Conservation (phyloP, 306 rosid species). For the Mimosa bimucronata region DNA sequence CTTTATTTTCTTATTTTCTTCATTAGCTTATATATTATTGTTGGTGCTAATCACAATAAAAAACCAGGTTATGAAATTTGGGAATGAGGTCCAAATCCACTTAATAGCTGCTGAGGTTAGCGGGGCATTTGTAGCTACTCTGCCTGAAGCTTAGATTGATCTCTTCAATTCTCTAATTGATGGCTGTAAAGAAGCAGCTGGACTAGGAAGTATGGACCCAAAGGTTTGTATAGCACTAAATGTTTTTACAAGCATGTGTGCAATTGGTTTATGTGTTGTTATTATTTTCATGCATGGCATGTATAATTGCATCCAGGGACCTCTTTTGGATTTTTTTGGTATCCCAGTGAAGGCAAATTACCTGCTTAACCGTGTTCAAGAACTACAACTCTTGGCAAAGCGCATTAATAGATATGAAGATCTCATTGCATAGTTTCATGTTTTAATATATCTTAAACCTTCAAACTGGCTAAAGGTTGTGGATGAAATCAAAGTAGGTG, state of each 20-base stretch:
- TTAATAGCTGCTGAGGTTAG: constrained; percentile 83
- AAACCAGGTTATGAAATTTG: constrained; percentile 86
- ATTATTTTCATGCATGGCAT: constrained; percentile 29
- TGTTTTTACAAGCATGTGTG: constrained; percentile 19
- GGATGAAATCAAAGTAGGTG: constrained; percentile 99
- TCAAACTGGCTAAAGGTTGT: constrained; percentile 99
- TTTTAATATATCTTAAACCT: constrained; percentile 81
- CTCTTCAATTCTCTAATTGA: constrained; percentile 82
- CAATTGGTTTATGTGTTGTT: constrained; percentile 29
- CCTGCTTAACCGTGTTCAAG: constrained; percentile 84
- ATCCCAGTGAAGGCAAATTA: constrained; percentile 94
- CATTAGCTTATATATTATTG: constrained; percentile 18
- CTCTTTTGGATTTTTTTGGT: constrained; percentile 94
- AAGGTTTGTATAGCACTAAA: constrained; percentile 66
- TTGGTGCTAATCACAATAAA: constrained; percentile 27
- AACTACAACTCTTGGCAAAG: constrained; percentile 88
- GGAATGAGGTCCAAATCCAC: constrained; percentile 84
- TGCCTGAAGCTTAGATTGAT: constrained; percentile 69
- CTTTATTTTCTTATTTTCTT: constrained; percentile 21
- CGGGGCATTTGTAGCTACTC: constrained; percentile 76
- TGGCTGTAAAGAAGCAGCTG: constrained; percentile 88
- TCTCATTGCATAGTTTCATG: constrained; percentile 92
- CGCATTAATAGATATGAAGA: constrained; percentile 92
- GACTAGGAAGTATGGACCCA: constrained; percentile 71
- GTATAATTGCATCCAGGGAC: constrained; percentile 73